These are phyloP conservation scores for Ramalina intermedia DNA, from an alignment of 495 filamentous ascomycete genomes.

Conservation along the genomic window DNA sequence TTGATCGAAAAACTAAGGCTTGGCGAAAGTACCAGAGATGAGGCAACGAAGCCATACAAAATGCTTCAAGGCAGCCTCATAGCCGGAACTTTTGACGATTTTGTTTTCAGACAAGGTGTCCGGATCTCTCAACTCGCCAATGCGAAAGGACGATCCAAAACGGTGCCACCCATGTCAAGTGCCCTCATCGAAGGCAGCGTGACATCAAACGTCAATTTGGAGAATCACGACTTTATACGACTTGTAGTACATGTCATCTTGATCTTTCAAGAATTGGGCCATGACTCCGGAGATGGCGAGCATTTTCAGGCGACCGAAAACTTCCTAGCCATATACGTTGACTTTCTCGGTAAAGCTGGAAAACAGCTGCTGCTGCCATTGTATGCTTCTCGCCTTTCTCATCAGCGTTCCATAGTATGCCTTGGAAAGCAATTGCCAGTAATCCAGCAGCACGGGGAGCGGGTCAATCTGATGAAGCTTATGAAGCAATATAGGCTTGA, in stretches of 20 bases:
- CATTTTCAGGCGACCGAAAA: slow-evolving; percentile 35
- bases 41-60: slow-evolving; percentile 40
- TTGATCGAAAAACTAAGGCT: slow-evolving; percentile 37
- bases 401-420: slow-evolving; percentile 26
- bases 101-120: slow-evolving; percentile 44
- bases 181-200: slow-evolving; percentile 11
- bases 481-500: slow-evolving; percentile 41
- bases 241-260: slow-evolving; percentile 47
- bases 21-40: slow-evolving; percentile 24
- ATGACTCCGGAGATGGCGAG: slow-evolving; percentile 20
- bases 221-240: slow-evolving; percentile 43
- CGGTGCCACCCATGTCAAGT: slow-evolving; percentile 26
- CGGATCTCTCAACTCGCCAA: slow-evolving; percentile 40
- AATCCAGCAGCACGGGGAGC: slow-evolving; percentile 42
- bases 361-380: slow-evolving; percentile 66
- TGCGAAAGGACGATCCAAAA: slow-evolving; percentile 28
- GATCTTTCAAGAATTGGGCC: slow-evolving; percentile 27
- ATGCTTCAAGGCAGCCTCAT: slow-evolving; percentile 53
- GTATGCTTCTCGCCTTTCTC: slow-evolving; percentile 66
- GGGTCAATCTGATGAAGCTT: slow-evolving; percentile 31
- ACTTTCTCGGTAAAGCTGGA: slow-evolving; percentile 52
- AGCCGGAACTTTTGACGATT: slow-evolving; percentile 38
- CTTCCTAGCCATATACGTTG: slow-evolving; percentile 61
- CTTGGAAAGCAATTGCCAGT: slow-evolving; percentile 44
- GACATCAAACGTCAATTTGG: slow-evolving; percentile 27